A percentile compares a stretch with the other conserved stretches of the same genome.
These are phyloP conservation scores for Entrophospora sp. DNA, from an alignment of 192 early-diverging fungal genomes.

Conservation along the genomic window DNA sequence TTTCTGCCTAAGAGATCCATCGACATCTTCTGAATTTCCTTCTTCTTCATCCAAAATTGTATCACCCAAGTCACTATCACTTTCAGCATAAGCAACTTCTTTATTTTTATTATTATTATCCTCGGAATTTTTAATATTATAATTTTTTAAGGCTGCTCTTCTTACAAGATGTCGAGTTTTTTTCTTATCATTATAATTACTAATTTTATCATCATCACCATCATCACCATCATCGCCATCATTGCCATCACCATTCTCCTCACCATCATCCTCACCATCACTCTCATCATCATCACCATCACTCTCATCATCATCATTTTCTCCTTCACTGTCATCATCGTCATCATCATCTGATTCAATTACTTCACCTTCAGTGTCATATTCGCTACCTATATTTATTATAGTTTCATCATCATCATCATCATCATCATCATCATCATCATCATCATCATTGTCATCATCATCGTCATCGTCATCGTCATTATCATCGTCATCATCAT, in stretches of 20 bases:
- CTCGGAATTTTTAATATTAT: constrained; percentile 40
- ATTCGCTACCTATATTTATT: too few relatives aligned
- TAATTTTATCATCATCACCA: too few relatives aligned
- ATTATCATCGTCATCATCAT: not conserved
- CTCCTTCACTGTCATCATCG: constrained; percentile 32
- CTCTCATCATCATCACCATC: constrained; percentile 40
- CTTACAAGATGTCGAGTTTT: too few relatives aligned
- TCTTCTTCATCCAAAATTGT: constrained; percentile 31
- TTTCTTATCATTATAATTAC: too few relatives aligned
- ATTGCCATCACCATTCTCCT: constrained; percentile 39
- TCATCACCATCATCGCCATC: constrained; percentile 49
- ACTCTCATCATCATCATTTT: constrained; percentile 32
- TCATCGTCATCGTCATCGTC: constrained; percentile 10
- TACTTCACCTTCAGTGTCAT: constrained; percentile 34
- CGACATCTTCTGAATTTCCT: constrained; percentile 31
- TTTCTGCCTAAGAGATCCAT: constrained; percentile 61
- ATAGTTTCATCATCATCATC: constrained; percentile 31
- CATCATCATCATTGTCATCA: constrained; percentile 21
- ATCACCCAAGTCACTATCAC: constrained; percentile 63
- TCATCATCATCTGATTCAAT: constrained; percentile 38
- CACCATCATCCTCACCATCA: constrained; percentile 37
- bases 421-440: constrained; percentile 25
- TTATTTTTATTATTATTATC: constrained; percentile 39
- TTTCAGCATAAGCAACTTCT: constrained; percentile 55
- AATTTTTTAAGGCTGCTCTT: constrained; percentile 28